Evolutionary conservation across 345 rosid species (phyloP).

Genomic region (Kandelia obovata): DNA sequence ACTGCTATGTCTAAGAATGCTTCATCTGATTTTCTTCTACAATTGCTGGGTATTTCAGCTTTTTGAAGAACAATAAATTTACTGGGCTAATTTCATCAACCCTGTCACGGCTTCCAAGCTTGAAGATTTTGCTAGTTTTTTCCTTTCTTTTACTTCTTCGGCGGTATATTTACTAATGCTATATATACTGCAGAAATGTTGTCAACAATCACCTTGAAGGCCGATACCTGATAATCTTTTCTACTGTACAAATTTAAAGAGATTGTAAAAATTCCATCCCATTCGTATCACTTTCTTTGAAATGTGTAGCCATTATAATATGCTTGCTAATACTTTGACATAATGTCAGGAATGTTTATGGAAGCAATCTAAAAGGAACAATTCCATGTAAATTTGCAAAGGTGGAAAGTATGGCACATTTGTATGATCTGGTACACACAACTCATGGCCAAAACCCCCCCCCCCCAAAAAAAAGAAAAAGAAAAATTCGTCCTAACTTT

Average conservation of each 20-base stretch:
- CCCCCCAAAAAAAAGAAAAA: no score
- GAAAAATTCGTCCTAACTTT: no score
- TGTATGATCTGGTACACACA: conserved; percentile 47
- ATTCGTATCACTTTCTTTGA: background rate
- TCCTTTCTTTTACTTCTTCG: background rate
- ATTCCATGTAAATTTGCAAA: conserved; percentile 72
- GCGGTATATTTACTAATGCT: background rate
- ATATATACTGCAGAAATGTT: conserved; percentile 50
- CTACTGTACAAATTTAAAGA: conserved; percentile 82
- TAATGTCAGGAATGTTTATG: conserved; percentile 65
- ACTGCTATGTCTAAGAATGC: background rate
- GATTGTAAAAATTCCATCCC: conserved; percentile 53
- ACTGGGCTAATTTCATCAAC: conserved; percentile 91
- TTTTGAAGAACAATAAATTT: conserved; percentile 80
- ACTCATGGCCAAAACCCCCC: no score
- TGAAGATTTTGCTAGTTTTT: conserved; percentile 66
- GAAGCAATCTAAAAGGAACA: conserved; percentile 71
- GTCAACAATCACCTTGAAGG: conserved; percentile 77
- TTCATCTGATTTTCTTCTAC: conserved; percentile 4
- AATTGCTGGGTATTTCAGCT: conserved; percentile 32
- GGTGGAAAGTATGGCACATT: conserved; percentile 84
- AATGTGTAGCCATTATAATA: background rate
- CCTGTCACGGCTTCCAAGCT: conserved; percentile 87
- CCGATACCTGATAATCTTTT: conserved; percentile 81
- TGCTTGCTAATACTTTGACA: conserved; percentile 15